Evolutionary conservation across 371 early-diverging fungal genomes (phyloP).

Genomic region (Massospora cicadina): DNA sequence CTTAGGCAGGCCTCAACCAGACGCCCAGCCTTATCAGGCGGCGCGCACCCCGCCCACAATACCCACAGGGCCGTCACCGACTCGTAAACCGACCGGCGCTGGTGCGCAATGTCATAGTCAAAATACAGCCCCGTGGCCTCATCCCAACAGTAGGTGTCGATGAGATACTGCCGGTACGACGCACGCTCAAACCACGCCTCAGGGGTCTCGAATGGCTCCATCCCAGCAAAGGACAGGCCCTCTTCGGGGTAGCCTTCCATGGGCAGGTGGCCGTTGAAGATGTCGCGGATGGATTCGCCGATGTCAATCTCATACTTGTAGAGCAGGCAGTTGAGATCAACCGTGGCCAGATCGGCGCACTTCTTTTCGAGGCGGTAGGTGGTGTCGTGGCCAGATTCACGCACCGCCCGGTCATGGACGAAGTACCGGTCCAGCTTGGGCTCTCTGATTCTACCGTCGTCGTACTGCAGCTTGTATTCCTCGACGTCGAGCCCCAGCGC

Average conservation of each 20-base stretch:
- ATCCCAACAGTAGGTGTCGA: slow-evolving; percentile 60
- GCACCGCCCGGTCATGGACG: slow-evolving; percentile 89
- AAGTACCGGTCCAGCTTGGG: slow-evolving; percentile 87
- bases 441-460: slow-evolving; percentile 36
- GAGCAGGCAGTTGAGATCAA: slow-evolving; percentile 77
- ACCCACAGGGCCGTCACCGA: slow-evolving; percentile 59
- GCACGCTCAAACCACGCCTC: slow-evolving; percentile 31
- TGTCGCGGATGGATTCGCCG: slow-evolving; percentile 40
- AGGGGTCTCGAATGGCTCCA: slow-evolving; percentile 13
- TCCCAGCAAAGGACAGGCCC: slow-evolving; percentile 23
- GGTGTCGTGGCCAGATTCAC: slow-evolving; percentile 95
- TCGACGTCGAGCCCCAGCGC: slow-evolving; percentile 39
- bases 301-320: slow-evolving; percentile 92
- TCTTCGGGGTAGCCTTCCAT: slow-evolving; percentile 8
- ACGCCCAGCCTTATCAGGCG: slow-evolving; percentile 35
- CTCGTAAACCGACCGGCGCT: slow-evolving; percentile 39
- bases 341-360: slow-evolving; percentile 79
- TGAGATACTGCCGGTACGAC: slow-evolving; percentile 21
- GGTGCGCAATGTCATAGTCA: slow-evolving; percentile 52
- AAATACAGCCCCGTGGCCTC: slow-evolving; percentile 53
- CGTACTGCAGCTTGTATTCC: slow-evolving; percentile 54
- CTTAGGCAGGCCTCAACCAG: slow-evolving; percentile 19
- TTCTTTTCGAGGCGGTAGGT: slow-evolving; percentile 83
- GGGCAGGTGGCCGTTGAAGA: slow-evolving; percentile 34
- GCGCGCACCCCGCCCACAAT: slow-evolving; percentile 57